phyloP scores from a whole-genome alignment of 1,284 basidiomycete genomes.

The Pseudozyma tsukubaensis region DNA sequence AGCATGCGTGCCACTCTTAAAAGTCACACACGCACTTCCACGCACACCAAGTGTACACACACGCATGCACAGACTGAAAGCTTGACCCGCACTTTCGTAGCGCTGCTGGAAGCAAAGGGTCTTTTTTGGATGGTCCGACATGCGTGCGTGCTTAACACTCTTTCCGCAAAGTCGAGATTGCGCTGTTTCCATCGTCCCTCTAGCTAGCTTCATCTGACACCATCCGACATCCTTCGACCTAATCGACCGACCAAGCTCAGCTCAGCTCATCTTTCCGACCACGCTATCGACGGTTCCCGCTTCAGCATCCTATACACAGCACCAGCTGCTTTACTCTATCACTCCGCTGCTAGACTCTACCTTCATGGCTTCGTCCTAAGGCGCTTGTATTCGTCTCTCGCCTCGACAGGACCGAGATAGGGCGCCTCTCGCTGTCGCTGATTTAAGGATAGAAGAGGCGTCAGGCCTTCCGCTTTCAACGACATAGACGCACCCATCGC shows the following conservation, averaged over 20 bases:
- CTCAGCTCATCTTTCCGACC: neutral
- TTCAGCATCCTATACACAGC: neutral
- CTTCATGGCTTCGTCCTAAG: slow-evolving; percentile 5
- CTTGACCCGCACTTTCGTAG: neutral
- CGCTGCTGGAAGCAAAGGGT: no score
- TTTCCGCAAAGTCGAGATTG: no score
- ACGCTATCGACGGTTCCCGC: neutral
- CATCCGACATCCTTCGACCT: neutral
- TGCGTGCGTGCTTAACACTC: no score
- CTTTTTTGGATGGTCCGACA: no score
- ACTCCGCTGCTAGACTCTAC: neutral
- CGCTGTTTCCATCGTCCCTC: no score
- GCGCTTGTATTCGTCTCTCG: neutral
- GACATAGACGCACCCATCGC: neutral
- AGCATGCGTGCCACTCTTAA: slow-evolving; percentile 1
- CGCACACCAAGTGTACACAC: slow-evolving; percentile 1
- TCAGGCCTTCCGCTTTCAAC: no score
- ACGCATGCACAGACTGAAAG: slow-evolving; percentile 12
- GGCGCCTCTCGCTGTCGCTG: no score
- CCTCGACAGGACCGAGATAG: no score
- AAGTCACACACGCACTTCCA: neutral
- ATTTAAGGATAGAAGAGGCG: no score
- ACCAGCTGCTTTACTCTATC: neutral
- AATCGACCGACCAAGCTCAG: neutral
- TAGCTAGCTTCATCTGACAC: no score